phyloP scores from a whole-genome alignment of 768 basidiomycete genomes.

The Mycena maculata region DNA sequence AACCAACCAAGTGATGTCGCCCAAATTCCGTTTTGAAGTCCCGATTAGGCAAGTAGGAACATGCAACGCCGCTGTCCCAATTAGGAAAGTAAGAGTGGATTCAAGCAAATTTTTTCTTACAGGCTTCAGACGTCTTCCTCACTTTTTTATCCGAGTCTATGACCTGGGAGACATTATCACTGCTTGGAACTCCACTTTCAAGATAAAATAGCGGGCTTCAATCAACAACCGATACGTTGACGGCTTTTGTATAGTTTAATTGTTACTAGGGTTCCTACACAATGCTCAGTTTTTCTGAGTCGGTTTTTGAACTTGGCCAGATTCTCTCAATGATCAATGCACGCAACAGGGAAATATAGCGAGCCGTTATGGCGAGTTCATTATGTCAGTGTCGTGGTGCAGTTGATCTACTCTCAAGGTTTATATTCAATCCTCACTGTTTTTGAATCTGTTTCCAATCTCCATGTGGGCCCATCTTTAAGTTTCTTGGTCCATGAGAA shows the following conservation, averaged over 20 bases:
- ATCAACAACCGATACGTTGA: neutral
- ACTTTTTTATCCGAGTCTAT: neutral
- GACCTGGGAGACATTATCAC: neutral
- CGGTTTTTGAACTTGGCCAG: neutral
- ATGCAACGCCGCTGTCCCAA: neutral
- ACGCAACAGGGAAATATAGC: neutral
- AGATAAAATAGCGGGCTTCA: neutral
- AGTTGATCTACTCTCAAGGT: neutral
- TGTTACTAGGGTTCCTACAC: neutral
- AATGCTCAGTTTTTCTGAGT: slow-evolving; percentile 2
- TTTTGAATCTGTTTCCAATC: too few relatives aligned
- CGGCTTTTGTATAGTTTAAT: slow-evolving; percentile 2
- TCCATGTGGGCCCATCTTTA: too few relatives aligned
- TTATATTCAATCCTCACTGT: neutral
- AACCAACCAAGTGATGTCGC: too few relatives aligned
- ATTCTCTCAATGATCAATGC: neutral
- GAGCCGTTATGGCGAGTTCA: neutral
- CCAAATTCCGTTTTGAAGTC: too few relatives aligned
- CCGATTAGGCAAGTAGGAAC: neutral
- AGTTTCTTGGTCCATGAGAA: too few relatives aligned
- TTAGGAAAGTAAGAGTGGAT: neutral
- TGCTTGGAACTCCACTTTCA: neutral
- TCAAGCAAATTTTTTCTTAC: neutral
- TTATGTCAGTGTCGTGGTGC: neutral
- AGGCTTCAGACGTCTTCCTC: slow-evolving; percentile 1